Conservation (phyloP, 1,139 yeast genomes). For the Candida sanyaensis region DNA sequence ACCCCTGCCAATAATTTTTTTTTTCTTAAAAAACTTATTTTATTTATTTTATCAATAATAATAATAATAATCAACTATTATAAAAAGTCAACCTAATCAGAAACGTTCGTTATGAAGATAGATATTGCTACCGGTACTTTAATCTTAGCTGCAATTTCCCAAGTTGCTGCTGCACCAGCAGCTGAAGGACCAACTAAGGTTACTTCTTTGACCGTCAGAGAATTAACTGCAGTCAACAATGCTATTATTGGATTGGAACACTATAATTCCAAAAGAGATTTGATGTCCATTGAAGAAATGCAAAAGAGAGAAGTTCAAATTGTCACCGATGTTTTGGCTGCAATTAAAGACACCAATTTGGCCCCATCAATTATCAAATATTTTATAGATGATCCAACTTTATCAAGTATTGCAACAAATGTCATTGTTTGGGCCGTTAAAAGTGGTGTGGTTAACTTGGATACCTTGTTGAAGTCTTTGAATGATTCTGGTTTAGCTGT, state of each 20-base stretch:
- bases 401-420: conserved; percentile 30
- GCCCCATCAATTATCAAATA: conserved; percentile 39
- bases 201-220: conserved; percentile 32
- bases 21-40: neutral
- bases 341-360: conserved; percentile 39
- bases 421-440: conserved; percentile 34
- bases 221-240: conserved; percentile 26
- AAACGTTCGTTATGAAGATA: conserved; percentile 28
- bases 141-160: conserved; percentile 32
- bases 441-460: conserved; percentile 35
- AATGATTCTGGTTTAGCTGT: conserved; percentile 48
- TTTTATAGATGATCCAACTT: conserved; percentile 33
- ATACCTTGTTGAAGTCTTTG: conserved; percentile 43
- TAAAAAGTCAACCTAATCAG: neutral
- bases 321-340: conserved; percentile 45
- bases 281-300: conserved; percentile 25
- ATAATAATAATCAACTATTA: neutral
- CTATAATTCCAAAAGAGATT: conserved; percentile 31
- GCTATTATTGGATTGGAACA: conserved; percentile 32
- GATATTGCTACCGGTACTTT: conserved; percentile 32
- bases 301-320: conserved; percentile 42
- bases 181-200: conserved; percentile 13
- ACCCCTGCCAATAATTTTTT: conserved; percentile 2
- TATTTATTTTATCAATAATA: neutral
- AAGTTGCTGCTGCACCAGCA: conserved; percentile 40